These are phyloP conservation scores for Cryptococcus sp. DNA, from an alignment of 1,284 basidiomycete species.

Conservation along the genomic window DNA sequence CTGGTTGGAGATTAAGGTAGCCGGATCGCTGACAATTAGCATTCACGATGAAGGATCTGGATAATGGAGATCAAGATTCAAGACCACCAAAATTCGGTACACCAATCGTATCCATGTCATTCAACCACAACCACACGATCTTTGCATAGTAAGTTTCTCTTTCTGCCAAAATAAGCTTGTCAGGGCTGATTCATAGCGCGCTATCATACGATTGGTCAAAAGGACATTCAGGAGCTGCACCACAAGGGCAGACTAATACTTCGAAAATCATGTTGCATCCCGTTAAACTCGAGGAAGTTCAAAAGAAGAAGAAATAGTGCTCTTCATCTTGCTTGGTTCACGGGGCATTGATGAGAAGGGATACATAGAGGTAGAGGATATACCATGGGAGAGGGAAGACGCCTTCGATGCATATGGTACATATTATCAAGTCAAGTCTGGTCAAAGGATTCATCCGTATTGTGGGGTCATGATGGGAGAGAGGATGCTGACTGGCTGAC, in stretches of 20 bases:
- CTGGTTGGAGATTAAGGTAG: neutral
- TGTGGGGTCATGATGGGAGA: too few relatives aligned
- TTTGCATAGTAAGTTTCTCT: conserved; percentile 64
- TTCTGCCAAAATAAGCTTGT: conserved; percentile 16
- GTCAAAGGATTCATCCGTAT: too few relatives aligned
- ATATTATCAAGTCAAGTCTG: too few relatives aligned
- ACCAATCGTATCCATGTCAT: conserved; percentile 58
- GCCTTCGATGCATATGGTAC: too few relatives aligned
- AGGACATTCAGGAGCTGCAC: conserved; percentile 81
- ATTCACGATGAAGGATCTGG: conserved; percentile 55
- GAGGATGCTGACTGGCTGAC: too few relatives aligned
- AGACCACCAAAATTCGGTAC: conserved; percentile 50
- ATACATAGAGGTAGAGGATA: too few relatives aligned
- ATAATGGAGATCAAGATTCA: conserved; percentile 63
- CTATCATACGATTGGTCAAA: conserved; percentile 85
- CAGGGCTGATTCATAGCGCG: conserved; percentile 46
- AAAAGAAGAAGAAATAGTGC: conserved; percentile 41
- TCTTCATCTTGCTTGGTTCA: too few relatives aligned
- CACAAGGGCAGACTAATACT: conserved; percentile 55
- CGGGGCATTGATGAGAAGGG: too few relatives aligned
- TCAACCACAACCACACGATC: conserved; percentile 80
- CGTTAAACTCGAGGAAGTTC: conserved; percentile 84
- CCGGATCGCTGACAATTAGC: conserved; percentile 6
- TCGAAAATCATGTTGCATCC: conserved; percentile 88
- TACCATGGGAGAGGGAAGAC: neutral